Percentiles rank a stretch among this genome's conserved stretches.
phyloP scores from a whole-genome alignment of 768 basidiomycete species.

The Suillus weaverae region DNA sequence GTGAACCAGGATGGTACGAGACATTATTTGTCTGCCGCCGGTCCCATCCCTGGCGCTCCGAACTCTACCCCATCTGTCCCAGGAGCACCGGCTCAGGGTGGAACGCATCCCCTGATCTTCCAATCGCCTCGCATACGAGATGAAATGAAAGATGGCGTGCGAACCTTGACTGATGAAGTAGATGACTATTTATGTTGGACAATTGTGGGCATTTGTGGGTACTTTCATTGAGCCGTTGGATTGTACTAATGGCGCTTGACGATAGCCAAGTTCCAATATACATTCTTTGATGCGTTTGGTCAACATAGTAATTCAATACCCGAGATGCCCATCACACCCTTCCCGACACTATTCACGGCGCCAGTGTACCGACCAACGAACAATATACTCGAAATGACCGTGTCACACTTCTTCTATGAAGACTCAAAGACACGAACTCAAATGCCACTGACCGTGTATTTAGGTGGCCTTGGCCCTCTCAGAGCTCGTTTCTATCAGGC shows the following conservation, averaged over 20 bases:
- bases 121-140: slow-evolving; percentile 79
- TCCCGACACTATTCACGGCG: slow-evolving; percentile 81
- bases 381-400: slow-evolving; percentile 79
- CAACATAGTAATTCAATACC: slow-evolving; percentile 70
- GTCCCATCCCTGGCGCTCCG: slow-evolving; percentile 77
- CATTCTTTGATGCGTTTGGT: slow-evolving; percentile 88
- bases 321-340: slow-evolving; percentile 81
- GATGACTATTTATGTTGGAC: slow-evolving; percentile 97
- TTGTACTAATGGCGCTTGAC: slow-evolving; percentile 20
- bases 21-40: slow-evolving; percentile 87
- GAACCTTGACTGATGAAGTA: slow-evolving; percentile 80
- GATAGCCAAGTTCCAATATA: slow-evolving; percentile 89
- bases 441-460: slow-evolving; percentile 82
- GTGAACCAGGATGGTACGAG: slow-evolving; percentile 80
- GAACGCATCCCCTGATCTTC: slow-evolving; percentile 80
- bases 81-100: slow-evolving; percentile 73
- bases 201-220: slow-evolving; percentile 90
- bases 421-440: slow-evolving; percentile 63
- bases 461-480: slow-evolving; percentile 87
- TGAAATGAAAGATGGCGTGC: slow-evolving; percentile 76
- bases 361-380: slow-evolving; percentile 70
- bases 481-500: slow-evolving; percentile 76
- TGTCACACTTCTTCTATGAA: slow-evolving; percentile 86
- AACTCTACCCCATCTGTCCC: slow-evolving; percentile 70
- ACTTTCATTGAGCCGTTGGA: slow-evolving; percentile 12